Conservation (phyloP, 2,329 filamentous ascomycete genomes). For the Talaromyces amestolkiae region DNA sequence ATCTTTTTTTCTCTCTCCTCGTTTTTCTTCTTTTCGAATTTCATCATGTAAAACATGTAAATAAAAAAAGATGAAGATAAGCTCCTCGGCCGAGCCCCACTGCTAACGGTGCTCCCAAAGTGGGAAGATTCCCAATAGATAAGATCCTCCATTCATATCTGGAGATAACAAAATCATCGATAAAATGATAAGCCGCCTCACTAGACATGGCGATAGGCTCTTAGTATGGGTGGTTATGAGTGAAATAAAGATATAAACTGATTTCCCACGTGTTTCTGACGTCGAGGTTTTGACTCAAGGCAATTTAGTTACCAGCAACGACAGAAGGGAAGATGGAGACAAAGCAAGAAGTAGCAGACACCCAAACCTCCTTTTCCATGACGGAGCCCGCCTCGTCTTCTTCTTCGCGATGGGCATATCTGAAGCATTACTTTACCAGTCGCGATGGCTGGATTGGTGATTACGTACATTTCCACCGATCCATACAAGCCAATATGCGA, state of each 20-base stretch:
- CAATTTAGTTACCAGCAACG: too few species aligned
- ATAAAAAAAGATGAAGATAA: neutral
- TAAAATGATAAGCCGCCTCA: neutral
- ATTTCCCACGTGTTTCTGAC: neutral
- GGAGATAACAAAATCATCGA: neutral
- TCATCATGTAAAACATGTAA: too few species aligned
- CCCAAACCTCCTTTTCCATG: neutral
- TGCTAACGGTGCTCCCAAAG: too few species aligned
- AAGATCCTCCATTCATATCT: too few species aligned
- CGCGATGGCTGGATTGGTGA: constrained; percentile 50
- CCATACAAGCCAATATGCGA: too few species aligned
- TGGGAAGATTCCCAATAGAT: too few species aligned
- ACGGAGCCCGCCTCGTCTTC: neutral
- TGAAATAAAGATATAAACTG: neutral
- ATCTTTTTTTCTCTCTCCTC: neutral
- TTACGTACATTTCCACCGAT: constrained; percentile 33
- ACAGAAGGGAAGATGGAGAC: neutral
- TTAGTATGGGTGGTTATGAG: neutral
- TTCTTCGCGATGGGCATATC: constrained; percentile 24
- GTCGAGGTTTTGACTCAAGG: neutral
- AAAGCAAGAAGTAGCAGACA: constrained; percentile 8
- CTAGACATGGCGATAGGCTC: neutral
- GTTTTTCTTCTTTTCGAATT: too few species aligned
- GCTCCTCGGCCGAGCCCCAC: constrained; percentile 9
- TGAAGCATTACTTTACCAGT: constrained; percentile 27